Percentiles rank a stretch among this genome's conserved stretches.
Conservation (phyloP, 257 asterid species). For the Vinca minor region DNA sequence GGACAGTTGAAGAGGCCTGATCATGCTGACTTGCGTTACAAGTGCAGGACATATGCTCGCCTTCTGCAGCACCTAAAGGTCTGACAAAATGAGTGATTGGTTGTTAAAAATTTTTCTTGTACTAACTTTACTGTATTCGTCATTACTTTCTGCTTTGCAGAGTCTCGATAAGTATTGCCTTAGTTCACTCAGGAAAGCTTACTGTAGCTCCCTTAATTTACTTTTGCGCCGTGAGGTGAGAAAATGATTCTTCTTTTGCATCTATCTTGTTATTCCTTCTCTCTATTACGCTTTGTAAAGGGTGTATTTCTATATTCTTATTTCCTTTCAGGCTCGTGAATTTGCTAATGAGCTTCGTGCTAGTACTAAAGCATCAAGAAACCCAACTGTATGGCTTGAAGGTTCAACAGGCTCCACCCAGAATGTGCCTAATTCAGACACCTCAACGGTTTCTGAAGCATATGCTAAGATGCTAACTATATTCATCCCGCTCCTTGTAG, state of each 20-base stretch:
- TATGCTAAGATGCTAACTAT: constrained; percentile 76
- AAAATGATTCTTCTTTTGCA: constrained; percentile 17
- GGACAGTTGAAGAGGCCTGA: constrained; percentile 98
- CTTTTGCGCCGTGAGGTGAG: constrained; percentile 93
- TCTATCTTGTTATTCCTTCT: constrained; percentile 15
- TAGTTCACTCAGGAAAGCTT: constrained; percentile 83
- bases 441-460: constrained; percentile 80
- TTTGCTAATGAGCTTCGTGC: constrained; percentile 96
- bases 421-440: constrained; percentile 55
- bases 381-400: constrained; percentile 83
- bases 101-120: constrained; percentile 12
- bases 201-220: constrained; percentile 86
- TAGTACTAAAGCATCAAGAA: constrained; percentile 66
- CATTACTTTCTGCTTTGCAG: constrained; percentile 34
- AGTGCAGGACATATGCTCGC: constrained; percentile 97
- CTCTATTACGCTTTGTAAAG: background rate
- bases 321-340: constrained; percentile 78
- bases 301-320: background rate
- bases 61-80: constrained; percentile 96
- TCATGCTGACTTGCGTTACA: constrained; percentile 90
- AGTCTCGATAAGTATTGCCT: constrained; percentile 82
- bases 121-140: constrained; percentile 16
- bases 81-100: constrained; percentile 19
- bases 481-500: constrained; percentile 86
- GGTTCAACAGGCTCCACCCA: constrained; percentile 59